Evolutionary conservation across 352 stramenopile genomes (phyloP).

Genomic region (Phytophthora ohioensis): DNA sequence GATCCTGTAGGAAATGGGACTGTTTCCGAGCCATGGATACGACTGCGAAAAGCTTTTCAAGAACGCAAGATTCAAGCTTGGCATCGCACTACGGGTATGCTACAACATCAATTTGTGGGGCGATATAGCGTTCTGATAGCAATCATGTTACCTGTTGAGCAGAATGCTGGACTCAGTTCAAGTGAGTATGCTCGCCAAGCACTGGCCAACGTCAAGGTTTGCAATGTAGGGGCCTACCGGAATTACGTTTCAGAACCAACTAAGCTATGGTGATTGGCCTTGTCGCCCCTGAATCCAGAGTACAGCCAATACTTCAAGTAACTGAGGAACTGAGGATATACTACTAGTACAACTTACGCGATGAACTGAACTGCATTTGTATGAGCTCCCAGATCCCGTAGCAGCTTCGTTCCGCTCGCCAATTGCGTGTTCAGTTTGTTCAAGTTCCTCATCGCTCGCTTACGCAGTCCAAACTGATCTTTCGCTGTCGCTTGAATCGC

Average conservation of each 20-base stretch:
- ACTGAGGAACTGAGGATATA: too few species aligned
- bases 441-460: constrained; percentile 58
- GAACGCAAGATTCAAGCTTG: constrained; percentile 84
- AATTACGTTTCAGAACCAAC: constrained; percentile 65
- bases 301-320: too few species aligned
- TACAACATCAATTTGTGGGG: not conserved
- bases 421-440: constrained; percentile 58
- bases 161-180: constrained; percentile 74
- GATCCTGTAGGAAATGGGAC: constrained; percentile 57
- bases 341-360: constrained; percentile 5
- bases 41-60: constrained; percentile 83
- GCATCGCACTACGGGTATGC: constrained; percentile 68
- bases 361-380: constrained; percentile 2
- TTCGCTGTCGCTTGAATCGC: constrained; percentile 51
- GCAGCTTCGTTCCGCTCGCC: constrained; percentile 42
- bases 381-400: constrained; percentile 39
- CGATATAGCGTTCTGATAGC: too few species aligned
- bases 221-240: constrained; percentile 74
- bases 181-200: constrained; percentile 74
- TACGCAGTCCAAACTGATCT: constrained; percentile 59
- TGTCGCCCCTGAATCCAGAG: too few species aligned
- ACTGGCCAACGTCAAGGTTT: constrained; percentile 74
- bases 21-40: constrained; percentile 81
- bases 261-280: constrained; percentile 61
- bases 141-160: too few species aligned